Evolutionary conservation across 306 rosid species (phyloP).

Genomic region (Corylus heterophylla): DNA sequence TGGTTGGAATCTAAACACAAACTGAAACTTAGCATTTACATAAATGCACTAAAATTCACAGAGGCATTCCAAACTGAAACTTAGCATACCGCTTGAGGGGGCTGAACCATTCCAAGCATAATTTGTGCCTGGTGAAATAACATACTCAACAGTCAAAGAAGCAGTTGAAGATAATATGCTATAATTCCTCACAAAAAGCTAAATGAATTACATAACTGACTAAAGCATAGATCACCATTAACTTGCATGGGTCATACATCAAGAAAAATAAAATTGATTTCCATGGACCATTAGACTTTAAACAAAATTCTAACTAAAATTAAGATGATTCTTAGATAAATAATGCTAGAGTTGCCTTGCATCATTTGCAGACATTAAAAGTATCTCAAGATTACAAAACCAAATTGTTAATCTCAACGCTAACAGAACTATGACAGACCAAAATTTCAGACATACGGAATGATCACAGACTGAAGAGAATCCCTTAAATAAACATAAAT

Average conservation of each 20-base stretch:
- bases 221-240: background rate
- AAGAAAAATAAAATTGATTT: background rate
- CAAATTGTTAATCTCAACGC: background rate
- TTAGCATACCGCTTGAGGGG: conserved; percentile 64
- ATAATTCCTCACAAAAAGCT: background rate
- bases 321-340: background rate
- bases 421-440: background rate
- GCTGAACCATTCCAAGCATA: conserved; percentile 98
- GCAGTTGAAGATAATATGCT: background rate
- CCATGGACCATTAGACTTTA: background rate
- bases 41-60: conserved; percentile 6
- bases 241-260: background rate
- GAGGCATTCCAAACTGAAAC: background rate
- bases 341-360: background rate
- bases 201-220: background rate
- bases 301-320: background rate
- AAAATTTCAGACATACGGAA: background rate
- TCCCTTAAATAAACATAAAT: no score
- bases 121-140: conserved; percentile 77
- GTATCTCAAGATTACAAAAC: background rate
- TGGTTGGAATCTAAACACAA: conserved; percentile 63
- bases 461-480: no score
- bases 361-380: background rate
- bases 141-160: conserved; percentile 11
- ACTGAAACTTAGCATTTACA: conserved; percentile 19